Evolutionary conservation across 108 stramenopile species (phyloP), one percentile per base, ranked within the genome.

Genomic region (Asterionellopsis glacialis): DNA sequence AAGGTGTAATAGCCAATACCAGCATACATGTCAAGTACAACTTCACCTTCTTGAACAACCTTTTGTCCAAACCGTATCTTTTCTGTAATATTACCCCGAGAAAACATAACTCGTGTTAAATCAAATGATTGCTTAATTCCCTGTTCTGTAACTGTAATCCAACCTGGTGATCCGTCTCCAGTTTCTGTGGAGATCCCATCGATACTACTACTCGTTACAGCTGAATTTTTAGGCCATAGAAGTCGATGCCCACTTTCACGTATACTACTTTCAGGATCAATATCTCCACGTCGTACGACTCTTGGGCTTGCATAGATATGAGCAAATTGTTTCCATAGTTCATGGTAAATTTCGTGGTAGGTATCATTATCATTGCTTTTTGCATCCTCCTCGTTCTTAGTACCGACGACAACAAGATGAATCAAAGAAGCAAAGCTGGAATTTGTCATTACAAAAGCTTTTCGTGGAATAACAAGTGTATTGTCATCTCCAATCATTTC

Each of bases 1-100:
- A 98, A 67, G 14, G 96, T 91, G 55, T 94, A 98, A 64, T 98
- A 98, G 25, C 97, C 97, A 69, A 98, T 97, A 0, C 97, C 97
- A 18, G 91, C 87, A 67, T 95, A 98, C 78, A 98, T 76, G 56
- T 98, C 97, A 61, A 97, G 73, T 7, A 97, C 75, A 2, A 64
- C 48, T 45, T 98, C 95, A 10, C 76, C 84, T 23, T 57, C 28
- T 64, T 73, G 79, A 0, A 88, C 88, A 4, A 94, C 43, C 27
- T 63, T 57, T 26, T 57, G 66, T 22, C 85, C 94, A 53, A 95
- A 89, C 24, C 96, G 86, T 58, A 85, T 90, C 75, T 92, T 92
- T 74, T 98, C 97, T 0, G 93, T 77, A 26, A 89, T 77, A 58
- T 98, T 98, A 0, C 97, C 97, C 41, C 91, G 77, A 42, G 83